Conservation (phyloP, 768 basidiomycete genomes). For the Strobilomyces confusus region DNA sequence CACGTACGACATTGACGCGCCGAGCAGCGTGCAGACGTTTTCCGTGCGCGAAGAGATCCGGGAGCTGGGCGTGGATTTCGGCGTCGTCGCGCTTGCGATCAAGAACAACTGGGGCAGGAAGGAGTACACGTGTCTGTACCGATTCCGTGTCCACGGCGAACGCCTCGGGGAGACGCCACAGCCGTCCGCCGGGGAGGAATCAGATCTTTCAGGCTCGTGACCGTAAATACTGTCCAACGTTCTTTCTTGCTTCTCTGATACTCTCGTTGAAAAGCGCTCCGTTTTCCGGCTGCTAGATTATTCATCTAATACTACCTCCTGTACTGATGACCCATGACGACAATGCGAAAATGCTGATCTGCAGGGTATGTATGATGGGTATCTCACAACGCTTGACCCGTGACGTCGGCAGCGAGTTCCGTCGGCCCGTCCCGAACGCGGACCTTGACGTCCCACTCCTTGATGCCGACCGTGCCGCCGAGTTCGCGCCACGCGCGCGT, state of each 20-base stretch:
- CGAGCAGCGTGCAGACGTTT: slow-evolving; percentile 74
- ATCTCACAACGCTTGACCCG: slow-evolving; percentile 11
- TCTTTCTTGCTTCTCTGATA: background rate
- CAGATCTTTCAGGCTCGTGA: too few species aligned
- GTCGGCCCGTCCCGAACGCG: slow-evolving; percentile 16
- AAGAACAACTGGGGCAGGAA: slow-evolving; percentile 84
- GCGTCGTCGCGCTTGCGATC: slow-evolving; percentile 75
- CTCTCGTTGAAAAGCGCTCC: slow-evolving; percentile 5
- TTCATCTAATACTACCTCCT: slow-evolving; percentile 20
- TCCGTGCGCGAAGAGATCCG: slow-evolving; percentile 63
- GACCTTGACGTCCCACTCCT: slow-evolving; percentile 76
- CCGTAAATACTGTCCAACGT: slow-evolving; percentile 13
- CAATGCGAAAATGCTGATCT: slow-evolving; percentile 9
- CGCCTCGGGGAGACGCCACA: slow-evolving; percentile 40
- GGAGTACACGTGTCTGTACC: slow-evolving; percentile 86
- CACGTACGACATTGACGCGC: slow-evolving; percentile 53
- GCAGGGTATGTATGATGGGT: background rate
- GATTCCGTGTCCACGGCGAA: slow-evolving; percentile 75
- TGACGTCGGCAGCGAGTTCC: background rate
- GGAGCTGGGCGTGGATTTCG: slow-evolving; percentile 76
- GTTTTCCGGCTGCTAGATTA: slow-evolving; percentile 19
- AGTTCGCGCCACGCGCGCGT: slow-evolving; percentile 61
- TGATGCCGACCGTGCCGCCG: slow-evolving; percentile 67
- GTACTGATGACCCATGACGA: slow-evolving; percentile 26
- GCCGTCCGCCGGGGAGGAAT: slow-evolving; percentile 30